Evolutionary conservation across 169 alveolate genomes (phyloP), one percentile per base, ranked within the genome.

Genomic region (Cardiosporidium cionae): DNA sequence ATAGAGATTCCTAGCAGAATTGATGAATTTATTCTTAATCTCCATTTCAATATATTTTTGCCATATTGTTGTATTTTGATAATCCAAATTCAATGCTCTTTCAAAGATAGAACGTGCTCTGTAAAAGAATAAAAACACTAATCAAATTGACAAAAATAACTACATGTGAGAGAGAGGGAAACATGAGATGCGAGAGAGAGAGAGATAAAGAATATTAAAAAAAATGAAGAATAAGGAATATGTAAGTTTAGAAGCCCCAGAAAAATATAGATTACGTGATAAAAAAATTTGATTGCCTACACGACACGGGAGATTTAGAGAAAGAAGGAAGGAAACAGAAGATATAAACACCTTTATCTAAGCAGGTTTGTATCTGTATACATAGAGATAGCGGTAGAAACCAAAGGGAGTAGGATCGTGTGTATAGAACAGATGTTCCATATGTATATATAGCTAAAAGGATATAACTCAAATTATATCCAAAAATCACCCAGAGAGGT

Each of bases 21-120:
- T 72, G 53, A 79, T 52, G 72, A 79, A 94, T 80, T 96, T 96
- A 81, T 96, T 90, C 74, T 89, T 87, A 95, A 94, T 93, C 83
- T 97, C 99, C 94, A 96, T 94, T 83, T 96, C 99, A 31, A 96
- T 95, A 89, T 97, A 97, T 76, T 95, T 93, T 73, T 94, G 88
- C 99, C 99, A 97, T 64, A 96, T 72, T 67, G 93, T 84, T 32
- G 87, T 86, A 80, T 96, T 94, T 65, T 93, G 92, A 74, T 92
- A 94, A 80, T 97, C 99, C 25, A 96, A 96, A 68, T 90, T 91
- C 44, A 97, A 80, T 0, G 99, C 99, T 70, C 99, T 86, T 84
- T 97, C 99, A 81, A 89, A 95, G 23, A 96, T 91, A 29, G 98
- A 92, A 32, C 99, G 84, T 4, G 99, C 97, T 33, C 94, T 86